Percentiles rank a stretch among this genome's conserved stretches.
These are phyloP conservation scores for Neltuma alba DNA, from an alignment of 306 rosid genomes.

Conservation along the genomic window DNA sequence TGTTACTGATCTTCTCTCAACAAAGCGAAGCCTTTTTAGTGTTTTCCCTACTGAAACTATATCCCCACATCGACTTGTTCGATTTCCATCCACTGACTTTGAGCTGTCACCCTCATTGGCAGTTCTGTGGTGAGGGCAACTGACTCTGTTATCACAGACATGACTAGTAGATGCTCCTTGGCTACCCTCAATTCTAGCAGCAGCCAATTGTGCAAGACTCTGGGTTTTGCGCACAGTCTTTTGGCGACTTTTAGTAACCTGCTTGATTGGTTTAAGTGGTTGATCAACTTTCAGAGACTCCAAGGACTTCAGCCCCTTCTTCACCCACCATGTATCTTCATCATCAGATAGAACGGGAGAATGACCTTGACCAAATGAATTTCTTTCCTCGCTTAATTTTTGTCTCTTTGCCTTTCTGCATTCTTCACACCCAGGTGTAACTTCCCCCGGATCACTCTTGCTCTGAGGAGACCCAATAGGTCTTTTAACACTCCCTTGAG, in stretches of 20 bases:
- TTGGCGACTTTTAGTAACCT: conserved; percentile 75
- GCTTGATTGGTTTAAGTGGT: conserved; percentile 65
- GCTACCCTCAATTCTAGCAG: conserved; percentile 93
- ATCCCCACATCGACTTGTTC: conserved; percentile 52
- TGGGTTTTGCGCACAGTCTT: conserved; percentile 75
- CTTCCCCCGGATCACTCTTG: conserved; percentile 66
- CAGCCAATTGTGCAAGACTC: conserved; percentile 86
- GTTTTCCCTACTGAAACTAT: conserved; percentile 70
- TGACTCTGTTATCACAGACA: conserved; percentile 76
- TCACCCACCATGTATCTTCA: conserved; percentile 90
- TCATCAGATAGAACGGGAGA: conserved; percentile 70
- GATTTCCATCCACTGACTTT: conserved; percentile 56
- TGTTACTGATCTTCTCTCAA: conserved; percentile 70
- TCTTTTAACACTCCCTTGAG: conserved; percentile 63
- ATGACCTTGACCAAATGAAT: conserved; percentile 54
- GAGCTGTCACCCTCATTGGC: conserved; percentile 62
- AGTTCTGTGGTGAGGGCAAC: conserved; percentile 89
- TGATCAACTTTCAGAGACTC: conserved; percentile 76
- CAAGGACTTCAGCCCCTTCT: conserved; percentile 67
- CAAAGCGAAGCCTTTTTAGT: conserved; percentile 63
- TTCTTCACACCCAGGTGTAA: conserved; percentile 93
- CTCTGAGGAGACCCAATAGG: conserved; percentile 50
- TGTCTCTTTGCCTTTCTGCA: conserved; percentile 84
- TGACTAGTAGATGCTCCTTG: conserved; percentile 99
- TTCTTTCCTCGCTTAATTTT: conserved; percentile 76